Evolutionary conservation across 23 red algal species (phyloP), one percentile per base, ranked within the genome.

Genomic region (Agarophyton chilense): DNA sequence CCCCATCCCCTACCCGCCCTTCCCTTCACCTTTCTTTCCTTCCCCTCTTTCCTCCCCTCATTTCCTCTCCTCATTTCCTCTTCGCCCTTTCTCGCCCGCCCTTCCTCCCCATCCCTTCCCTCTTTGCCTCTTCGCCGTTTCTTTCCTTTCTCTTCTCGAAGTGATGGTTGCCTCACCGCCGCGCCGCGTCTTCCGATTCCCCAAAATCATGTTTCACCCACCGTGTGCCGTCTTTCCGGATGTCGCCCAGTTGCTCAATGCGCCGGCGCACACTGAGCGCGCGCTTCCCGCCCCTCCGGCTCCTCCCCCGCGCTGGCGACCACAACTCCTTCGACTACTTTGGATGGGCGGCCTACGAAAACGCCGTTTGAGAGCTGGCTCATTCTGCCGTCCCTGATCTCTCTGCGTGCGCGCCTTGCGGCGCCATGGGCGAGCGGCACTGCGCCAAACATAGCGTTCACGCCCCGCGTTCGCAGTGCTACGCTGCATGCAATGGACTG

Each of bases 391-490:
- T n/a, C n/a, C n/a, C n/a, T n/a, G n/a, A n/a, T n/a, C n/a, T n/a
- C 38, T 35, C 46, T 44, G 38, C 74, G 38, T 57, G 74, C 32
- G 74, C 74, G 29, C 74, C 74, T 33, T 78, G 41, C 22, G 74
- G 74, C 74, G 74, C 74, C n/a, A 17, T 78, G 49, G 11, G 10
- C 34, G 64, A 70, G 32, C 64, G 51, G 16, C 74, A 57, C 18
- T 40, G 74, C 74, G 31, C 74, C 74, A 21, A 41, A 5, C 16
- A 41, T 10, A 24, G 32, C 38, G 74, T 57, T 2, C 16, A 52
- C 74, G 74, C 74, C 25, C 49, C 74, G 16, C 74, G 74, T 44
- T 55, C 74, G 32, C 64, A 70, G 8, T 70, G 64, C 38, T 70
- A n/a, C n/a, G n/a, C n/a, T n/a, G n/a, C n/a, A n/a, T n/a, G n/a